Conservation (phyloP, 169 alveolate genomes). For the Eimeria necatrix region DNA sequence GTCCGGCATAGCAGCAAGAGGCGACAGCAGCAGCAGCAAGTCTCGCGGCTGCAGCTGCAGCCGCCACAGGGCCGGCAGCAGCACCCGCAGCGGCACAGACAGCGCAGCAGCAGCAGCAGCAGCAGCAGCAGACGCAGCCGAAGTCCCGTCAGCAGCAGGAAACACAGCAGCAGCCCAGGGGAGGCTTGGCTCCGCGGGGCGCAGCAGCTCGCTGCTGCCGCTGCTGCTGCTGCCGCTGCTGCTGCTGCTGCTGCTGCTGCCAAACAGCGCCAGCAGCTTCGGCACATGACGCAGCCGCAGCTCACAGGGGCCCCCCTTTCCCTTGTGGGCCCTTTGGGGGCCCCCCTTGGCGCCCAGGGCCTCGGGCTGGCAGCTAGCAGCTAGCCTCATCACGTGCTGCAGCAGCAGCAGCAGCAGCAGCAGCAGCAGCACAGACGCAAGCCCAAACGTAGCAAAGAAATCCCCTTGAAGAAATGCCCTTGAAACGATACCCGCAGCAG, state of each 20-base stretch:
- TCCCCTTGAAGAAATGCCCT: no score
- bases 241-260: no score
- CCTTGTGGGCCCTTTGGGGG: neutral
- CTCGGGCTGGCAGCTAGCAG: slow-evolving; percentile 13
- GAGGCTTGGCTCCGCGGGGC: neutral
- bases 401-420: neutral
- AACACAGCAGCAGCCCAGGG: neutral
- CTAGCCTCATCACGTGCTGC: neutral
- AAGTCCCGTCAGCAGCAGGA: neutral
- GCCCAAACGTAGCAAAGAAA: no score
- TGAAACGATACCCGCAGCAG: no score
- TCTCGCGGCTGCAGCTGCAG: neutral
- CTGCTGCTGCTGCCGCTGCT: neutral
- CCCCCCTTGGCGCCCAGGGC: neutral
- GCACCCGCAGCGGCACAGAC: neutral
- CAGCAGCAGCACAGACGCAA: slow-evolving; percentile 5
- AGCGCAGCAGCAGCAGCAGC: neutral
- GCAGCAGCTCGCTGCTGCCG: neutral
- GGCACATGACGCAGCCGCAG: neutral
- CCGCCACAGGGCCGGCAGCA: neutral
- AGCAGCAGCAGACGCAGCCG: neutral
- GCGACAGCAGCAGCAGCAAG: neutral
- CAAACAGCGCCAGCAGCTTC: neutral
- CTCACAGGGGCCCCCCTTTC: no score
- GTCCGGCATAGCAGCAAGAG: neutral